Evolutionary conservation across 192 early-diverging fungal species (phyloP), one percentile per base, ranked within the genome.

Genomic region (Coemansia sp.): DNA sequence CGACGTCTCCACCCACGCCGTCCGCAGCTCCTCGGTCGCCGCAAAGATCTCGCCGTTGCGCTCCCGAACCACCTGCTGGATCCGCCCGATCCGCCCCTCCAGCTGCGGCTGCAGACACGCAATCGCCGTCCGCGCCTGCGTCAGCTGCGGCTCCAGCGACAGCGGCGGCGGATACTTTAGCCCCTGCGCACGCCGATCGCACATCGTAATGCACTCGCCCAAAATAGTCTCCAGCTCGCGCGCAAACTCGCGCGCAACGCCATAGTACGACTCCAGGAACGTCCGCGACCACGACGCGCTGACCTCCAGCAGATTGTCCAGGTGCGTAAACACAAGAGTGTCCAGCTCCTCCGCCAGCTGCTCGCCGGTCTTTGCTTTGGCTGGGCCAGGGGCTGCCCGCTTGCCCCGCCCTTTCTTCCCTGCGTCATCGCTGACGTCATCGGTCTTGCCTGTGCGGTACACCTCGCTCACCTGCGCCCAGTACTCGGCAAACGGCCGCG

Each of bases 181-280:
- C 22, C 82, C 75, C 64, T 79, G 76, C 52, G 78, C 78, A 5
- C 78, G 72, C n/a, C 78, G 61, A 16, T 83, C 75, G 57, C 82
- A 83, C 82, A 83, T 83, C 0, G 76, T 77, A 11, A 83, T 75
- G 59, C 82, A 83, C 55, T 83, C 82, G 67, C 77, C 69, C 65
- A 83, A 57, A 45, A 83, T 83, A 4, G 82, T 79, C 56, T 83
- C 82, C 47, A 83, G 72, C 65, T 83, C 82, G 11, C 76, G 72
- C 23, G 73, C 82, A 75, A 83, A 83, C 72, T 83, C 82, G 3
- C 82, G 68, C 21, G 82, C 82, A n/a, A 83, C 82, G 2, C 76
- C 74, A 26, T 79, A 83, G 73, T 83, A 83, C 60, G 80, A 82
- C 57, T 85, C 82, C 11, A 84, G 65, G 56, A 85, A 85, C 4